A percentile compares a stretch with the other conserved stretches of the same genome.
Conservation (phyloP, 345 rosid genomes). For the Cardamine resedifolia region DNA sequence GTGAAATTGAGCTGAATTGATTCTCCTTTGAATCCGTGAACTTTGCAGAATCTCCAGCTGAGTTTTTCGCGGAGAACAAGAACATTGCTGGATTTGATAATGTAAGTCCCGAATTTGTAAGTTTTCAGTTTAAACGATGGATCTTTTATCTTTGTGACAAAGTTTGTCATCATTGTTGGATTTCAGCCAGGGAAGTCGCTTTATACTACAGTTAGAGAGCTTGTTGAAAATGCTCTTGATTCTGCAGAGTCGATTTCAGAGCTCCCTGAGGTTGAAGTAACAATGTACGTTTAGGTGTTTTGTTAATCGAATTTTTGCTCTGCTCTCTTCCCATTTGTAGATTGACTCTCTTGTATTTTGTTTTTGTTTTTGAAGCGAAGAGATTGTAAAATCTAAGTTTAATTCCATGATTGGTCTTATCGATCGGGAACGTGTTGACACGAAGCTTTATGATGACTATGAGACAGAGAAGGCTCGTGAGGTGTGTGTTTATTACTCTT, state of each 20-base stretch:
- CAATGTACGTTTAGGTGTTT: constrained; percentile 49
- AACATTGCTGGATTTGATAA: constrained; percentile 98
- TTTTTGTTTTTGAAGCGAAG: constrained; percentile 59
- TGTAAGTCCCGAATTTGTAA: constrained; percentile 44
- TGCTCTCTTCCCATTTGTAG: constrained; percentile 3
- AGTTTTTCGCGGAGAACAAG: constrained; percentile 98
- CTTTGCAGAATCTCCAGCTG: constrained; percentile 92
- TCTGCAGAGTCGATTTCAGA: constrained; percentile 90
- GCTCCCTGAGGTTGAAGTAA: constrained; percentile 83
- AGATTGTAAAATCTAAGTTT: constrained; percentile 80
- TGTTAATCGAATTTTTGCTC: background rate
- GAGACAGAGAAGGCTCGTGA: constrained; percentile 94
- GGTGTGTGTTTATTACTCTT: constrained; percentile 44
- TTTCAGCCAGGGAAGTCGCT: constrained; percentile 90
- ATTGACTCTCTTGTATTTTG: constrained; percentile 14
- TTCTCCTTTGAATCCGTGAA: background rate
- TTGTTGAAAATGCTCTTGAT: constrained; percentile 93
- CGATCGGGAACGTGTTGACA: constrained; percentile 88
- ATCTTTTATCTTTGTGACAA: background rate
- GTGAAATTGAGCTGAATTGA: background rate
- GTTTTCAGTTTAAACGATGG: background rate
- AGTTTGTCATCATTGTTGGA: no score
- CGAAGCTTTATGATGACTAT: constrained; percentile 73
- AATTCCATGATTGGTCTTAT: constrained; percentile 94
- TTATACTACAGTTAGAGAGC: constrained; percentile 90